Conservation (phyloP, 78 protist species). For the Anaeramoeba flamelloides region DNA sequence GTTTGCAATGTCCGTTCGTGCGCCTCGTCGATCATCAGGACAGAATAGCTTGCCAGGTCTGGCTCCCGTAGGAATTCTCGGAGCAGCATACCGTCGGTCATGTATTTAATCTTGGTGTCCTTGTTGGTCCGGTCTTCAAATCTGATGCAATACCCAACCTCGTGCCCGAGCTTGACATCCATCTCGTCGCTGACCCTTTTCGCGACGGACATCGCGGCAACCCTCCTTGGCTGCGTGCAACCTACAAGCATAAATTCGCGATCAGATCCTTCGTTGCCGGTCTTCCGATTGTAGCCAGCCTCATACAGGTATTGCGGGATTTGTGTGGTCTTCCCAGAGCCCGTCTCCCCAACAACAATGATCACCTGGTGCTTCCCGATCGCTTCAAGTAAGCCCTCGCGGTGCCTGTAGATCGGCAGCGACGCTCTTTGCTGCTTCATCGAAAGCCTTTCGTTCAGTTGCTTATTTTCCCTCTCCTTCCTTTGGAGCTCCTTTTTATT, state of each 20-base stretch:
- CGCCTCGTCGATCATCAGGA: constrained; percentile 86
- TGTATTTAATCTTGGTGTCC: constrained; percentile 43
- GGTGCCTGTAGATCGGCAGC: constrained; percentile 63
- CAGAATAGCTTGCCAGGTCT: constrained; percentile 42
- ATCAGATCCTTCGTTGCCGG: background rate
- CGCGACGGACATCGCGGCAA: constrained; percentile 60
- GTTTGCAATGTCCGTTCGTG: constrained; percentile 82
- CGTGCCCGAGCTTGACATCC: constrained; percentile 19
- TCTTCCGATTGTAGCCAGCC: constrained; percentile 28
- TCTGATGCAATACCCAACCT: constrained; percentile 49
- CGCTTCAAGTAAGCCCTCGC: constrained; percentile 48
- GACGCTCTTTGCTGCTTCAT: constrained; percentile 65
- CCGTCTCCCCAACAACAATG: constrained; percentile 66
- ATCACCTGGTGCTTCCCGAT: constrained; percentile 48
- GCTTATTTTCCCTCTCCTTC: too few species aligned
- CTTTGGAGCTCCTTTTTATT: too few species aligned
- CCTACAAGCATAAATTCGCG: constrained; percentile 2
- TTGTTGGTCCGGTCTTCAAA: constrained; percentile 28
- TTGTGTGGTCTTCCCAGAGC: constrained; percentile 92
- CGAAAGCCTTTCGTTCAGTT: too few species aligned
- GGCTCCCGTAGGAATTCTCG: constrained; percentile 42
- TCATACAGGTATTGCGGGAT: constrained; percentile 85
- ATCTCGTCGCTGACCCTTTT: constrained; percentile 33
- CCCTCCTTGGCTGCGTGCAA: constrained; percentile 42
- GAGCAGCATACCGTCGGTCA: constrained; percentile 67